Base-by-base conservation (phyloP, 2,329 filamentous ascomycete species). In the Arachnomyces sp. region DNA sequence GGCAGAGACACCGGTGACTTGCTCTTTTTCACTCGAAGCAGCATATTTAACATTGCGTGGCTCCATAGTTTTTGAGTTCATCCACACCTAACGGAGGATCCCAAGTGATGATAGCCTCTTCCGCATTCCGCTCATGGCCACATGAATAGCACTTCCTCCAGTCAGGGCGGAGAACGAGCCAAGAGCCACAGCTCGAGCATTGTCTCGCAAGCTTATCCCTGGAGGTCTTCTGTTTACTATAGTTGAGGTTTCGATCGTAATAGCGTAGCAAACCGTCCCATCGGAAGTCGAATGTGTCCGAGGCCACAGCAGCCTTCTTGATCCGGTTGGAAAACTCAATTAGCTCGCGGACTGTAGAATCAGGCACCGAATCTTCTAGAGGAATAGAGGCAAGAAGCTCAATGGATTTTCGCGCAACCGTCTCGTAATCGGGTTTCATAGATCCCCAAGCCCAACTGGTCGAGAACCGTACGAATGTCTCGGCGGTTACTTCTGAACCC, bases 141-240 rank as follows among this genome's bases (percentile, higher is more conserved):
- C 32, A 40, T 9, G 38, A 35, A 16, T 40, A 33, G 21, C 38
- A 40, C 31, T 40, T 40, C 31, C 38, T 40, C 38, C 38, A 40
- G 17, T 40, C 38, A 7, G 32, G 2, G 11, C 38, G 38, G 11
- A 34, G 21, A 28, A 29, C 32, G 14, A 35, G 14, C 38, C 38
- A 40, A n/a, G 38, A 34, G 18, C 38, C 31, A 16, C 38, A 40
- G 14, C 32, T 17, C 13, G 31, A 36, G 28, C 38, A 40, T 31
- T 40, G 38, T 16, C 16, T 30, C 11, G 38, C 9, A 15, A 40
- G 18, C 15, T 25, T 40, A 36, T 40, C 38, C 21, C 28, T 34
- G 16, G 12, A 34, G 4, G 31, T 35, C 17, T 40, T 40, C 11
- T 36, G n/a, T 18, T 36, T 21, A 16, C 13, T 29, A 29, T 35